Base-by-base conservation (phyloP, 768 basidiomycete genomes). In the Boletus barrowsii region DNA sequence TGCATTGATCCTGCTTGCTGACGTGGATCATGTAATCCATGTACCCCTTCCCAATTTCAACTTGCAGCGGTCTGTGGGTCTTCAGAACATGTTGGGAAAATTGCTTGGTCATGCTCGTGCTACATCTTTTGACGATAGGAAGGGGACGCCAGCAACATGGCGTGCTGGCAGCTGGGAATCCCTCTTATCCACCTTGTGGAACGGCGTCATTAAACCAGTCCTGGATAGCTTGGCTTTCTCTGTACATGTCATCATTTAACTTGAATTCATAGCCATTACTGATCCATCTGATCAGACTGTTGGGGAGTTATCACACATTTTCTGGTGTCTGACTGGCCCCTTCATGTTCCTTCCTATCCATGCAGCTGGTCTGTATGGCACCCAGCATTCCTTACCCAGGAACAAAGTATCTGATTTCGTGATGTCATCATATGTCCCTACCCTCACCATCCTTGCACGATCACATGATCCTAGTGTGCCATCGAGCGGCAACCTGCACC, bases 1-100 rank as follows among this genome's bases (percentile, higher is more conserved):
- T 54, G 75, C 72, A 6, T 30, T 56, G 51, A 47, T 56, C 8
- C 7, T 56, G 2, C 46, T 54, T 7, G 47, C 52, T 3, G 35
- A 56, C 5, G 33, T 44, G 10, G 36, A 54, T 3, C 7, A 42
- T 30, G 56, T 30, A 1, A 18, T 55, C 7, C 53, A 57, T 33
- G 48, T 50, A 29, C 55, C 55, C 5, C 55, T 56, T 9, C 41
- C 41, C 5, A 26, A 32, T 18, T 48, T 47, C 22, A 42, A 33
- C 5, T 29, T 39, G 5, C 4, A 33, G 46, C 41, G 40, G 39
- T 56, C 41, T n/a, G 18, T 37, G 5, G 17, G 5, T 10, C 45
- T 56, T 32, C 51, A 26, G 11, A 40, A 17, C 10, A 14, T 22
- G 14, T 8, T 48, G 11, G 48, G 36, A 14, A 40, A 1, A n/a